A percentile compares a stretch with the other conserved stretches of the same genome.
Evolutionary conservation across 257 asterid species (phyloP).

Genomic region (Fraxinus pennsylvanica): DNA sequence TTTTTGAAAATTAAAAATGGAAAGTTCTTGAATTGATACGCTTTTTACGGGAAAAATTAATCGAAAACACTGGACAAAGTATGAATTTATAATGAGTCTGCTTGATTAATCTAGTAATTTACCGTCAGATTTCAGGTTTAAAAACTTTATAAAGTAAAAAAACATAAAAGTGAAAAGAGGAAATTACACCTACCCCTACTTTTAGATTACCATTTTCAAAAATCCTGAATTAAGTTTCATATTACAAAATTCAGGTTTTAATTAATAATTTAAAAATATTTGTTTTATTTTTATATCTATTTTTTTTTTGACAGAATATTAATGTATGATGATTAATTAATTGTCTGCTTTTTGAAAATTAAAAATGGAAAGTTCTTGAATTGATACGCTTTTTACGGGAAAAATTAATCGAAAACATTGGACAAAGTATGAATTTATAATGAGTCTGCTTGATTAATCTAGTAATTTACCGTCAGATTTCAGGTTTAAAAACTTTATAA

Average conservation of each 20-base stretch:
- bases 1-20: background rate
- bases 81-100: background rate
- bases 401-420: background rate
- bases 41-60: background rate
- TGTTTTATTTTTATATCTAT: too few species aligned
- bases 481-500: background rate
- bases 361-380: conserved; percentile 1
- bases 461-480: background rate
- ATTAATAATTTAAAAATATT: too few species aligned
- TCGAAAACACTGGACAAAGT: background rate
- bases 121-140: background rate
- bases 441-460: background rate
- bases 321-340: too few species aligned
- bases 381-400: background rate
- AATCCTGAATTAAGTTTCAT: too few species aligned
- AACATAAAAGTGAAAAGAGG: too few species aligned
- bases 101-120: background rate
- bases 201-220: too few species aligned
- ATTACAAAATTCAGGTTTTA: too few species aligned
- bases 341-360: too few species aligned
- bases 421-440: background rate
- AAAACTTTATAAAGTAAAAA: background rate
- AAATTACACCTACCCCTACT: too few species aligned
- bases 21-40: background rate
- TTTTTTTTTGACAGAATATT: too few species aligned